Conservation (phyloP, 2,329 filamentous ascomycete species). For the Purpureocillium takamizusanense region DNA sequence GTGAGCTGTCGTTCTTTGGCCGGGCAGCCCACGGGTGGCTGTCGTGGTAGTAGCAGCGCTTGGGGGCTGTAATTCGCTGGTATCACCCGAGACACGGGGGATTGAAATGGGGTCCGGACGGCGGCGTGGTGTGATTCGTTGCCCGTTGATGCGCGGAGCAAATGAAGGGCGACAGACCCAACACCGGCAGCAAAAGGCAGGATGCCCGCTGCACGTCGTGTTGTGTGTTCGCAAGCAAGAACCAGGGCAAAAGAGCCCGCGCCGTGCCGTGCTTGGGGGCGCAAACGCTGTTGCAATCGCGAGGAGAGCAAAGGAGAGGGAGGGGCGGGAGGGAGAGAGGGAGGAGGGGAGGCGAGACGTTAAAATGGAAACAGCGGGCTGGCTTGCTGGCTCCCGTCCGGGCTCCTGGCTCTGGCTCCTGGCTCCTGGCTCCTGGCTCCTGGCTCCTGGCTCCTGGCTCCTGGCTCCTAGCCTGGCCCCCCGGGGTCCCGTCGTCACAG, state of each 20-base stretch:
- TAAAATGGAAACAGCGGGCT: not conserved
- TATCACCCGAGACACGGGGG: constrained; percentile 5
- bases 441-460: too few species aligned
- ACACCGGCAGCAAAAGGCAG: too few species aligned
- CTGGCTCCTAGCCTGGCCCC: too few species aligned
- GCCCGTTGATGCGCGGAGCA: constrained; percentile 3
- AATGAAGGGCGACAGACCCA: not conserved
- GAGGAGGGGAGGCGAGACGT: not conserved
- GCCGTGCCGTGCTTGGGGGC: too few species aligned
- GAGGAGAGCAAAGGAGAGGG: not conserved
- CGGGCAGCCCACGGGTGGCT: not conserved
- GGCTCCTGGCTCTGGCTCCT: too few species aligned
- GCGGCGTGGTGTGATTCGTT: not conserved
- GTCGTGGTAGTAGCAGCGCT: not conserved
- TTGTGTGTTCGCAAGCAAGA: not conserved
- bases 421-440: too few species aligned
- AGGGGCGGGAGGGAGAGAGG: not conserved
- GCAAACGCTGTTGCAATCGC: too few species aligned
- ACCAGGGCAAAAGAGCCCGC: not conserved
- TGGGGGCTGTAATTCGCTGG: not conserved
- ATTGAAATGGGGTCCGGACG: constrained; percentile 1
- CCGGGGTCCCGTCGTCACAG: too few species aligned
- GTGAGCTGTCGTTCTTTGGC: too few species aligned
- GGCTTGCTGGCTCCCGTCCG: too few species aligned
- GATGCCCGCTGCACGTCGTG: too few species aligned